phyloP scores from a whole-genome alignment of 768 basidiomycete species.

The Phylloporus arenicola region DNA sequence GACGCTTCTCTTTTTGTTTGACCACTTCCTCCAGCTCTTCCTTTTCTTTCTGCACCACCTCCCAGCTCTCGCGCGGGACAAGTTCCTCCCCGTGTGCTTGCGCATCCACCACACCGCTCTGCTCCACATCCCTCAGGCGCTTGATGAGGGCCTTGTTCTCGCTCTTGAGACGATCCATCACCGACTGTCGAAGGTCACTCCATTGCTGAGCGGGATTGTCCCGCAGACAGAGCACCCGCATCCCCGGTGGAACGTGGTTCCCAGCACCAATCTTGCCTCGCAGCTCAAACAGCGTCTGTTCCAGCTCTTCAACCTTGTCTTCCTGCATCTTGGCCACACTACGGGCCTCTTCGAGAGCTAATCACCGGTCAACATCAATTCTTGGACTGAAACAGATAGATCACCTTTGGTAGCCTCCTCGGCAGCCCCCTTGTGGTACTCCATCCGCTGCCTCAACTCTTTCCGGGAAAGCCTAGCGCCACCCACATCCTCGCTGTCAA shows the following conservation, averaged over 20 bases:
- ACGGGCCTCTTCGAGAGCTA: conserved; percentile 44
- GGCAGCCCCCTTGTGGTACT: conserved; percentile 34
- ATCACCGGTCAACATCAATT: background rate
- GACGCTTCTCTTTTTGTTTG: conserved; percentile 75
- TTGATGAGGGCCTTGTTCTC: conserved; percentile 84
- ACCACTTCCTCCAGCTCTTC: conserved; percentile 57
- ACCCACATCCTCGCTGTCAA: conserved; percentile 32
- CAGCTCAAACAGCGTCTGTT: conserved; percentile 75
- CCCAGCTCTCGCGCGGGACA: conserved; percentile 78
- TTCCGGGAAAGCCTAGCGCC: conserved; percentile 27
- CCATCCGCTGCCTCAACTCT: conserved; percentile 38
- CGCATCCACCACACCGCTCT: conserved; percentile 24
- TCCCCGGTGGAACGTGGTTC: conserved; percentile 65
- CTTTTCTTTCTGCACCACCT: conserved; percentile 65
- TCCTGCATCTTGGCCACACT: conserved; percentile 35
- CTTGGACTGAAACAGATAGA: background rate
- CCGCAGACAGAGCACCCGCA: conserved; percentile 60
- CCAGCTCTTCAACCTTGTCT: conserved; percentile 61
- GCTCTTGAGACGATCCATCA: conserved; percentile 65
- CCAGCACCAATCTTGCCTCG: conserved; percentile 72
- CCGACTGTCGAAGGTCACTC: conserved; percentile 68
- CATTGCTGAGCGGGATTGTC: conserved; percentile 85
- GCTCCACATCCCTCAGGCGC: conserved; percentile 58
- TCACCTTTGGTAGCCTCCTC: conserved; percentile 40
- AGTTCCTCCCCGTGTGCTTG: conserved; percentile 28